These are phyloP conservation scores for Penstemon barbatus DNA, from an alignment of 257 asterid species.

Conservation along the genomic window DNA sequence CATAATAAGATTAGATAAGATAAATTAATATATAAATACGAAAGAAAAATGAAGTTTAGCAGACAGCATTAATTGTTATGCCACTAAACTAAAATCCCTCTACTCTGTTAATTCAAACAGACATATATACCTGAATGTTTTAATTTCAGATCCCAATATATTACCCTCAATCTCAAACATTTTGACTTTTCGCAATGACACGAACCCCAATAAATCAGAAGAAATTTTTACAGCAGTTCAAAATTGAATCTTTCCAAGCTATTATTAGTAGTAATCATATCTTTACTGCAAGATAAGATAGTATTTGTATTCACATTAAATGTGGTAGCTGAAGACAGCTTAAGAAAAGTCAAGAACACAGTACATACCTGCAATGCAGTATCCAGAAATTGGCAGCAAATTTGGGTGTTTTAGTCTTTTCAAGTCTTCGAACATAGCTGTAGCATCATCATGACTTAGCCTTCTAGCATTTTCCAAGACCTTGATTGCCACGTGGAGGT, in stretches of 20 bases:
- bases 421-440: conserved; percentile 67
- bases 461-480: conserved; percentile 72
- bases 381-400: conserved; percentile 76
- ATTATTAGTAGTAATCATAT: conserved; percentile 40
- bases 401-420: conserved; percentile 77
- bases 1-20: not conserved
- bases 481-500: conserved; percentile 92
- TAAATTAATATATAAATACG: too few species aligned
- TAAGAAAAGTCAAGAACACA: not conserved
- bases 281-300: conserved; percentile 25
- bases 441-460: conserved; percentile 59
- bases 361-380: conserved; percentile 83
- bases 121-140: not conserved
- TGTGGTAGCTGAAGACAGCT: conserved; percentile 30
- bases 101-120: not conserved
- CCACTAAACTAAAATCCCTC: too few species aligned
- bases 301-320: conserved; percentile 45
- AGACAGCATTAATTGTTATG: too few species aligned
- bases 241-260: conserved; percentile 40
- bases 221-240: conserved; percentile 35
- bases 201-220: conserved; percentile 32
- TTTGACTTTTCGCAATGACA: conserved; percentile 37
- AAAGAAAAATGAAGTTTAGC: too few species aligned
- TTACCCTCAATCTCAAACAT: conserved; percentile 25
- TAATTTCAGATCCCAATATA: conserved; percentile 25